Base-by-base conservation (phyloP, 768 basidiomycete species). In the Dendrothele bispora region DNA sequence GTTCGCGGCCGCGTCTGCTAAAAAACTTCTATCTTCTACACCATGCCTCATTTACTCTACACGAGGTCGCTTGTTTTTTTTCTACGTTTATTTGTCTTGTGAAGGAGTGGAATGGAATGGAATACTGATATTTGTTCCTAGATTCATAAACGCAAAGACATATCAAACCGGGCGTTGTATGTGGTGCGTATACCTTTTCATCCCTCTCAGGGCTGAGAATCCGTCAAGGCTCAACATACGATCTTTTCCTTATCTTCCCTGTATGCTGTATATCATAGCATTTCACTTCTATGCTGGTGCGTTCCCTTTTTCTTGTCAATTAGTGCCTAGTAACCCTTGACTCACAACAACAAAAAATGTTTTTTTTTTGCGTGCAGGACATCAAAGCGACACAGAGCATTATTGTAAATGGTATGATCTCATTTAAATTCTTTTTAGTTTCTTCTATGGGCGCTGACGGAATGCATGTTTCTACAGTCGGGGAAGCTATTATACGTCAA, bases 261-360 rank as follows among this genome's bases (percentile, higher is more conserved):
- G 17, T 27, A 29, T 35, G 32, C 17, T 25, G 26, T 27, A 43
- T 20, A 25, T 48, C 39, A 22, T 50, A 86, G 84, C 85, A 86
- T 61, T 85, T 84, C 50, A 84, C 81, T 12, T 80, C 82, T 20
- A 86, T 86, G 83, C 73, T 86, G 52, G 84, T 85, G 27, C 44
- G 71, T 58, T 58, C 39, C 26, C 29, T 25, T 4, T 25, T n/a
- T 39, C 11, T 21, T 32, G 34, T 14, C 20, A 34, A 39, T 40
- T 30, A 47, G 42, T 26, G 8, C 26, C n/a, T 29, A 48, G 26
- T 32, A 21, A 34, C 53, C 24, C 17, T 43, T 26, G 22, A 39
- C 17, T 5, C n/a, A 7, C 3, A 24, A 8, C 12, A n/a, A 14
- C 8, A 8, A n/a, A n/a, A n/a, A n/a, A n/a, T n/a, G 48, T 39